Conservation (phyloP, 768 basidiomycete species). For the Nidularia pulvinata region DNA sequence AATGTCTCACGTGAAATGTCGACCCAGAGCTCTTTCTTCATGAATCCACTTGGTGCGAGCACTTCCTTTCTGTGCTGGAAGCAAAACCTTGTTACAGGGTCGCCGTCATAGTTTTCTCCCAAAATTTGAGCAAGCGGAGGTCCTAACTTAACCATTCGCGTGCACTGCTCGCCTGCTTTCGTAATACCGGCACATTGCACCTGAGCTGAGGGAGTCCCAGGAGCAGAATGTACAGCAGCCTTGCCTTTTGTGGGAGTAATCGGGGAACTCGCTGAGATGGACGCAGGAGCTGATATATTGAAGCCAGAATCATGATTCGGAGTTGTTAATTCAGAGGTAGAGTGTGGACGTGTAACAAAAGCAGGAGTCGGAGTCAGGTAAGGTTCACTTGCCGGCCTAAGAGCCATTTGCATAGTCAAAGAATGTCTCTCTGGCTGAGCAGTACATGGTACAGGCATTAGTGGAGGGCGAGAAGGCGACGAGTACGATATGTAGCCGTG, state of each 20-base stretch:
- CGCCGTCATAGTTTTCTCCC: slow-evolving; percentile 22
- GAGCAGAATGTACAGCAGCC: slow-evolving; percentile 6
- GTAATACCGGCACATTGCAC: slow-evolving; percentile 67
- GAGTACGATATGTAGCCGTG: too few species aligned
- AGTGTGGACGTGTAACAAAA: slow-evolving; percentile 25
- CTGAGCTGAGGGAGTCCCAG: slow-evolving; percentile 11
- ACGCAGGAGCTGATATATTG: background rate
- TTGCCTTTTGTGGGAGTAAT: background rate
- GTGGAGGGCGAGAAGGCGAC: background rate
- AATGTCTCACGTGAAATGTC: slow-evolving; percentile 51
- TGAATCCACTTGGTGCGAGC: slow-evolving; percentile 51
- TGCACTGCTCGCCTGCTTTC: slow-evolving; percentile 63
- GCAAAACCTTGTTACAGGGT: slow-evolving; percentile 51
- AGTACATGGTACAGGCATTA: slow-evolving; percentile 35
- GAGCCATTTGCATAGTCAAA: slow-evolving; percentile 38
- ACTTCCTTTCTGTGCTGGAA: slow-evolving; percentile 63
- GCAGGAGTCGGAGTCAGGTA: slow-evolving; percentile 6
- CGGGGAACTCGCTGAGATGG: background rate
- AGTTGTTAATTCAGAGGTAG: slow-evolving; percentile 18
- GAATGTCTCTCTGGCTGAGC: slow-evolving; percentile 22
- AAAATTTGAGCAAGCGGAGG: slow-evolving; percentile 13
- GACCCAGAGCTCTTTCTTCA: slow-evolving; percentile 49
- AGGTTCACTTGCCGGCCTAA: slow-evolving; percentile 12
- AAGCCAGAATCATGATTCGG: background rate
- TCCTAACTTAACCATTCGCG: slow-evolving; percentile 51